Base-by-base conservation (phyloP, 805 yeast genomes). In the Ogataea wickerhamii region DNA sequence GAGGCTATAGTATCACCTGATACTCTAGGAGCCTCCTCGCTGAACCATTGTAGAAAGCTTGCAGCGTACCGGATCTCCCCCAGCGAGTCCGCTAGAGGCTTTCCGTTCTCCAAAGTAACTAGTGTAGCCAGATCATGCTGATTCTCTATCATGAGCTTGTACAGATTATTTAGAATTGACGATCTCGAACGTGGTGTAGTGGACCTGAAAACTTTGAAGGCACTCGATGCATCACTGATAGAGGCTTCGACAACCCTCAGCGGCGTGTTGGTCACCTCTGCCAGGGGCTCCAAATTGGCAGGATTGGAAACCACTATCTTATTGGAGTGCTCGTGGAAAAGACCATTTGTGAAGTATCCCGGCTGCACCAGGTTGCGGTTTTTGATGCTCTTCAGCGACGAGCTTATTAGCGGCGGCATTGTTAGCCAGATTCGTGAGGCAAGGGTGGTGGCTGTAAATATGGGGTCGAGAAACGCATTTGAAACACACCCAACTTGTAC, bases 21-120 rank as follows among this genome's bases (percentile, higher is more conserved):
- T 14, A 73, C 57, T 41, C 88, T 70, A n/a, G 87, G 82, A 2
- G 91, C 89, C 48, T 79, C 85, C 54, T 82, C 89, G 20, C 91
- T 72, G 58, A 78, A 88, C 96, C 96, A 89, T 56, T 86, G 87
- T 56, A 86, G 79, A 58, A 82, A 88, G 8, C 83, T 73, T 1
- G 87, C 85, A 6, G 86, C 80, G 48, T 80, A 78, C 28, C 52
- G 53, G 16, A 84, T 72, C 55, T 85, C 94, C 2, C 88, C 89
- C 28, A 66, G 56, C 11, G 89, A 81, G 53, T 85, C 93, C 1
- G 76, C 71, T 11, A 71, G 60, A 1, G 89, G 78, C 60, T 85
- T 85, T 19, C 94, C 94, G 55, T 84, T 84, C 54, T 85, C 94
- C 44, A 77, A 61, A 5, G 85, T 76, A 36, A 82, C 71, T 32